These are phyloP conservation scores for Alternaria incomplexa DNA, from an alignment of 2,329 filamentous ascomycete genomes.

Conservation along the genomic window DNA sequence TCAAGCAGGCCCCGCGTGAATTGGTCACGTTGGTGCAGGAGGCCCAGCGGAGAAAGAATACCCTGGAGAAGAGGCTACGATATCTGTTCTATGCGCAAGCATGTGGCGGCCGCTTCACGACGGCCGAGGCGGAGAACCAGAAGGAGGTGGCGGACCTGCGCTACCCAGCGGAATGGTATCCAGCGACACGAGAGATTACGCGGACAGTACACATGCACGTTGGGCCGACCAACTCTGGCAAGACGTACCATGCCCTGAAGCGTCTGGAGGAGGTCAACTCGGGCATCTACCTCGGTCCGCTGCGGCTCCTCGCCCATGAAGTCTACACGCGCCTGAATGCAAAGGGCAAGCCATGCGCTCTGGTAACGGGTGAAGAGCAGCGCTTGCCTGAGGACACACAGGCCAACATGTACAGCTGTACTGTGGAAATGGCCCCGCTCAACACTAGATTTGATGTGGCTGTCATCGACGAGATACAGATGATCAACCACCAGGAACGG, in stretches of 20 bases:
- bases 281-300: slow-evolving; percentile 89
- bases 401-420: slow-evolving; percentile 76
- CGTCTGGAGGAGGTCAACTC: slow-evolving; percentile 75
- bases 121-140: slow-evolving; percentile 47
- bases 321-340: slow-evolving; percentile 87
- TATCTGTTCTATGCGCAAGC: slow-evolving; percentile 66
- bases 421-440: slow-evolving; percentile 84
- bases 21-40: slow-evolving; percentile 17
- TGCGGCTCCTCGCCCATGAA: slow-evolving; percentile 89
- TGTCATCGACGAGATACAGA: slow-evolving; percentile 98
- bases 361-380: slow-evolving; percentile 91
- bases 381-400: slow-evolving; percentile 63
- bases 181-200: slow-evolving; percentile 78
- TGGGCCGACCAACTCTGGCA: slow-evolving; percentile 96
- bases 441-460: slow-evolving; percentile 77
- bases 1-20: slow-evolving; percentile 27
- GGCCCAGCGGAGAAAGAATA: slow-evolving; percentile 16
- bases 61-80: slow-evolving; percentile 62
- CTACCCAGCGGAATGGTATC: slow-evolving; percentile 93
- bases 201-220: slow-evolving; percentile 91
- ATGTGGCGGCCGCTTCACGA: slow-evolving; percentile 42
- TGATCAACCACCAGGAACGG: slow-evolving; percentile 81
- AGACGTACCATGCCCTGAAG: slow-evolving; percentile 93
- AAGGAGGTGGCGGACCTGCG: slow-evolving; percentile 74
- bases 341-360: slow-evolving; percentile 75